Evolutionary conservation across 192 early-diverging fungal species (phyloP).

Genomic region (Backusella circina): DNA sequence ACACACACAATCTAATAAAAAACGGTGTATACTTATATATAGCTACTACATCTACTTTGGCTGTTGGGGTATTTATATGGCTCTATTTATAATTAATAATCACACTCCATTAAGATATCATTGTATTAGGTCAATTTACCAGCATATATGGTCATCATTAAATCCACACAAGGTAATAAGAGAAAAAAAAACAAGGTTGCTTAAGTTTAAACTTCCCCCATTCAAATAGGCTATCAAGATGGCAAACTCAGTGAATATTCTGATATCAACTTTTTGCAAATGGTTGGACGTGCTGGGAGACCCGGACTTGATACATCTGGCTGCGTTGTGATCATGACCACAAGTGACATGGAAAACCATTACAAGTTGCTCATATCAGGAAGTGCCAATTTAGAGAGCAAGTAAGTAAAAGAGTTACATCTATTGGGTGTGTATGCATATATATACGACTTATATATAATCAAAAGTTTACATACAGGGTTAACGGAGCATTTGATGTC

Average conservation of each 20-base stretch:
- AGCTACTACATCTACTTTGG: slow-evolving; percentile 71
- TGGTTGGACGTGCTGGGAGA: slow-evolving; percentile 74
- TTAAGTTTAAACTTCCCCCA: background rate
- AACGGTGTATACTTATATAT: too few relatives aligned
- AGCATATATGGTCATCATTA: slow-evolving; percentile 72
- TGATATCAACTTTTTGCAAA: slow-evolving; percentile 72
- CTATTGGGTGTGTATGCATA: too few relatives aligned
- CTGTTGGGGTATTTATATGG: slow-evolving; percentile 57
- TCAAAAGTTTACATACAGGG: slow-evolving; percentile 35
- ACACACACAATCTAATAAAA: too few relatives aligned
- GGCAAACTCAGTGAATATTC: slow-evolving; percentile 47
- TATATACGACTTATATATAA: background rate
- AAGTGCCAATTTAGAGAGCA: slow-evolving; percentile 60
- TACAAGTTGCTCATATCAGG: slow-evolving; percentile 56
- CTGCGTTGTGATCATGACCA: slow-evolving; percentile 62
- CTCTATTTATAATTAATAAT: background rate
- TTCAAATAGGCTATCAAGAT: slow-evolving; percentile 39
- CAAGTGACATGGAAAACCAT: slow-evolving; percentile 32
- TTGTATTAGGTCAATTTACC: slow-evolving; percentile 60
- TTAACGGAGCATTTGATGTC: slow-evolving; percentile 76
- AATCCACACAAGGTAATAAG: slow-evolving; percentile 50
- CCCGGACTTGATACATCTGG: slow-evolving; percentile 67
- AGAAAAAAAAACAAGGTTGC: background rate
- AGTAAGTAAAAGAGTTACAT: slow-evolving; percentile 24
- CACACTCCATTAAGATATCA: background rate